Conservation (phyloP, 768 basidiomycete species). For the Pleurotus tuber-regium region DNA sequence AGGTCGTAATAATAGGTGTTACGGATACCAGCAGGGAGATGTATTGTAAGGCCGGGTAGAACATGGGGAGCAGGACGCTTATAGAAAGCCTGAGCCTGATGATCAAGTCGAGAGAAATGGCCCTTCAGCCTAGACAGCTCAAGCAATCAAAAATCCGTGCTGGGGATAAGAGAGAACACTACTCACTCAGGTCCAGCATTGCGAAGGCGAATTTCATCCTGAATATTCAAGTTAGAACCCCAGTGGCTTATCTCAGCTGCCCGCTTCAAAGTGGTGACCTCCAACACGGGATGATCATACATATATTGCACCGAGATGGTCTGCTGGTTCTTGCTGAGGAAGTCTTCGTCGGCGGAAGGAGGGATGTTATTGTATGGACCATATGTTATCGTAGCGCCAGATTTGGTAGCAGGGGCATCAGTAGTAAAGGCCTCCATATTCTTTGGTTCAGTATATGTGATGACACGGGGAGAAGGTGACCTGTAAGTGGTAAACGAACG, state of each 20-base stretch:
- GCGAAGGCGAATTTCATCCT: slow-evolving; percentile 82
- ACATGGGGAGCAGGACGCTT: slow-evolving; percentile 66
- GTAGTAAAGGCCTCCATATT: slow-evolving; percentile 55
- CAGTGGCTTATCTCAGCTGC: slow-evolving; percentile 93
- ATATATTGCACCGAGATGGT: slow-evolving; percentile 74
- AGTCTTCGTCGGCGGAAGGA: slow-evolving; percentile 52
- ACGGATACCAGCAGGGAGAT: slow-evolving; percentile 80
- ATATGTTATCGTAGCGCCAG: slow-evolving; percentile 81
- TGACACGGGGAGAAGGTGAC: slow-evolving; percentile 66
- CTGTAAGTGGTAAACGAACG: slow-evolving; percentile 34
- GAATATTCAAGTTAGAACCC: slow-evolving; percentile 92
- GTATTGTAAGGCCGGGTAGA: slow-evolving; percentile 69
- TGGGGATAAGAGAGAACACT: neutral
- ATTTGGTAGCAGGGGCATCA: slow-evolving; percentile 64
- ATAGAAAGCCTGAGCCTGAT: slow-evolving; percentile 76
- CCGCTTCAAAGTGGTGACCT: slow-evolving; percentile 70
- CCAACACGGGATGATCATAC: slow-evolving; percentile 78
- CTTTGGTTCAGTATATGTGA: slow-evolving; percentile 70
- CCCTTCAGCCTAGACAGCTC: slow-evolving; percentile 75
- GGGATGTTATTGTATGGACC: slow-evolving; percentile 84
- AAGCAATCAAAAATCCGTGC: slow-evolving; percentile 3
- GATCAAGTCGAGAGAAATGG: slow-evolving; percentile 89
- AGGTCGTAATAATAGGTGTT: slow-evolving; percentile 88
- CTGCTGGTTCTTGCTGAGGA: slow-evolving; percentile 61
- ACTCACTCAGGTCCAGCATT: slow-evolving; percentile 91